Evolutionary conservation across 768 basidiomycete species (phyloP), one percentile per base, ranked within the genome.

Genomic region (Amanita fuliginea): DNA sequence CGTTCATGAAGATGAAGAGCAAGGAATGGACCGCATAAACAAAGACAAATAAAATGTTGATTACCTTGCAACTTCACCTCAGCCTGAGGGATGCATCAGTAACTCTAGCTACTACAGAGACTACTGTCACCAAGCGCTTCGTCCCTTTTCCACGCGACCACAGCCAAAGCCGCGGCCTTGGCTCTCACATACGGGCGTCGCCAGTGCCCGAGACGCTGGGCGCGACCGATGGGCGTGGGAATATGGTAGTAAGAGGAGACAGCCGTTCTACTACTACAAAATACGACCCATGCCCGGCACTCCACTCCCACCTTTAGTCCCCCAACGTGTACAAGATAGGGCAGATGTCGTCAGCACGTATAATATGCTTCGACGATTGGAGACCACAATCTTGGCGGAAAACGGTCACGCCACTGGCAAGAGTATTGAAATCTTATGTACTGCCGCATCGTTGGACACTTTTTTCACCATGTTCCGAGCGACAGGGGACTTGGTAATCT

Each of bases 1-100:
- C 92, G 69, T 99, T 99, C 86, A 96, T 24, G 22, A 2, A 24
- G 22, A 24, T 90, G 44, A 6, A 11, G 33, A 6, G n/a, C 32
- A 5, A 33, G 16, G 19, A 30, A 13, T 45, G 43, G 11, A 10
- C 8, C 6, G 32, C 6, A 42, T 7, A 42, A 26, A 22, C 11
- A 26, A 42, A 21, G 6, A 22, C 13, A 26, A 21, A 26, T 2
- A 24, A 24, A n/a, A n/a, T n/a, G n/a, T n/a, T n/a, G n/a, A n/a
- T n/a, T n/a, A n/a, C n/a, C n/a, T n/a, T n/a, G n/a, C n/a, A n/a
- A n/a, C n/a, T n/a, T n/a, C n/a, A n/a, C n/a, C n/a, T n/a, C n/a
- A n/a, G n/a, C n/a, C n/a, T n/a, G n/a, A n/a, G n/a, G n/a, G n/a
- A n/a, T n/a, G n/a, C n/a, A n/a, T n/a, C n/a, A n/a, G n/a, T n/a